Conservation (phyloP, 1,139 yeast genomes). For the Arxiozyma heterogenica region DNA sequence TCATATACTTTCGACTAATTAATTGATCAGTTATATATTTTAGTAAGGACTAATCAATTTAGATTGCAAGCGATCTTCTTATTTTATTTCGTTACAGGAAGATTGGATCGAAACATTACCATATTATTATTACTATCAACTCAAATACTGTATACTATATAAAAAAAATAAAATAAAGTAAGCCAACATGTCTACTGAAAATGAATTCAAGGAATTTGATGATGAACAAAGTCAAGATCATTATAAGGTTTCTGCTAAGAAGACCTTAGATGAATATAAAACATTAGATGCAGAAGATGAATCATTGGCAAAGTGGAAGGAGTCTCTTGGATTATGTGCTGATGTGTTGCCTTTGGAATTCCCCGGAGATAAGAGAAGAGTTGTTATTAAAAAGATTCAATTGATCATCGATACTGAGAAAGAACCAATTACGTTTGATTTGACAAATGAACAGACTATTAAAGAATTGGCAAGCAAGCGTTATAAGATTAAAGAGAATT, state of each 20-base stretch:
- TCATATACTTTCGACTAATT: background rate
- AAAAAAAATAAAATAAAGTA: background rate
- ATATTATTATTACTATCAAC: background rate
- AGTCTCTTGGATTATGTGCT: slow-evolving; percentile 65
- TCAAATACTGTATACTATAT: background rate
- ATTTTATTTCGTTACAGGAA: background rate
- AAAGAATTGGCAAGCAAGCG: slow-evolving; percentile 37
- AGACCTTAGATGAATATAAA: slow-evolving; percentile 77
- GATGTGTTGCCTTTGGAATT: slow-evolving; percentile 49
- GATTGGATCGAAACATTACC: background rate
- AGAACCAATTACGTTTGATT: slow-evolving; percentile 51
- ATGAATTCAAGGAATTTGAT: slow-evolving; percentile 32
- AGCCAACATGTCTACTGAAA: slow-evolving; percentile 23
- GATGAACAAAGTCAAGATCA: slow-evolving; percentile 60
- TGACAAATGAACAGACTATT: slow-evolving; percentile 45
- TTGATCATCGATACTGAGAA: slow-evolving; percentile 54
- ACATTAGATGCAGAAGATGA: slow-evolving; percentile 85
- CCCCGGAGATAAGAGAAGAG: slow-evolving; percentile 66
- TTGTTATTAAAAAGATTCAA: slow-evolving; percentile 70
- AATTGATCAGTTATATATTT: background rate
- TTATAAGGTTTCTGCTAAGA: slow-evolving; percentile 75
- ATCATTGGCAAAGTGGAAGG: slow-evolving; percentile 87
- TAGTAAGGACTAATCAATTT: background rate
- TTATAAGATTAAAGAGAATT: slow-evolving; percentile 64
- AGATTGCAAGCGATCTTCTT: background rate